These are phyloP conservation scores for Neoscytalidium dimidiatum DNA, from an alignment of 2,329 filamentous ascomycete genomes.

Conservation along the genomic window DNA sequence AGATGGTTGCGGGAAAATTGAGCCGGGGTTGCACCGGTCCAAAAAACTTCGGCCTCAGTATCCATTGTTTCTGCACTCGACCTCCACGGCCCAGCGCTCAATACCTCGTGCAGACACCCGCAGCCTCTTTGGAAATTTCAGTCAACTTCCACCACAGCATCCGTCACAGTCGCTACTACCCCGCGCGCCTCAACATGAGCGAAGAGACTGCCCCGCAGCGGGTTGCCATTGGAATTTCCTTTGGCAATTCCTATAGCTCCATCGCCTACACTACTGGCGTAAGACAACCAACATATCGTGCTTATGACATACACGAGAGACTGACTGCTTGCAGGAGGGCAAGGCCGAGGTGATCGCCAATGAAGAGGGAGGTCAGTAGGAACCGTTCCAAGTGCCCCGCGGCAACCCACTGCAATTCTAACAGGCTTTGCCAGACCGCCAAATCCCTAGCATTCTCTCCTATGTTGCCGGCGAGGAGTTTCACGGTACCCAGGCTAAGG, in stretches of 20 bases:
- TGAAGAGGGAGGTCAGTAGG: conserved; percentile 82
- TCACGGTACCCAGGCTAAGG: conserved; percentile 92
- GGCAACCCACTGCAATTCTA: conserved; percentile 16
- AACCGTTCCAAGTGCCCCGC: conserved; percentile 12
- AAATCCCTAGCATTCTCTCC: conserved; percentile 91
- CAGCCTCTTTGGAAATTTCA: not conserved
- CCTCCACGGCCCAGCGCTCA: not conserved
- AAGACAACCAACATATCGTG: conserved; percentile 28
- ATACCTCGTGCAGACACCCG: not conserved
- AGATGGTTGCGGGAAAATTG: not conserved
- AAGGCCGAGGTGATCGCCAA: conserved; percentile 98
- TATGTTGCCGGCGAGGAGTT: conserved; percentile 97
- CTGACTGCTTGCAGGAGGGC: conserved; percentile 63
- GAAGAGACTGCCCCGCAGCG: conserved; percentile 55
- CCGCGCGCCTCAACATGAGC: conserved; percentile 44
- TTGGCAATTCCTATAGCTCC: conserved; percentile 98
- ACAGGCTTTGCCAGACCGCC: conserved; percentile 68
- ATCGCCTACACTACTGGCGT: conserved; percentile 81
- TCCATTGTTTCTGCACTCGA: conserved; percentile 3
- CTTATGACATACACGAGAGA: not conserved
- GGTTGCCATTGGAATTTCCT: conserved; percentile 88
- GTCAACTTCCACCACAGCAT: not conserved
- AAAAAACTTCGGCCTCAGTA: conserved; percentile 7
- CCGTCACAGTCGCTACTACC: not conserved
- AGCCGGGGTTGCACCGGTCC: conserved; percentile 13